Evolutionary conservation across 495 filamentous ascomycete species (phyloP), one percentile per base, ranked within the genome.

Genomic region (Hamigera avellanea): DNA sequence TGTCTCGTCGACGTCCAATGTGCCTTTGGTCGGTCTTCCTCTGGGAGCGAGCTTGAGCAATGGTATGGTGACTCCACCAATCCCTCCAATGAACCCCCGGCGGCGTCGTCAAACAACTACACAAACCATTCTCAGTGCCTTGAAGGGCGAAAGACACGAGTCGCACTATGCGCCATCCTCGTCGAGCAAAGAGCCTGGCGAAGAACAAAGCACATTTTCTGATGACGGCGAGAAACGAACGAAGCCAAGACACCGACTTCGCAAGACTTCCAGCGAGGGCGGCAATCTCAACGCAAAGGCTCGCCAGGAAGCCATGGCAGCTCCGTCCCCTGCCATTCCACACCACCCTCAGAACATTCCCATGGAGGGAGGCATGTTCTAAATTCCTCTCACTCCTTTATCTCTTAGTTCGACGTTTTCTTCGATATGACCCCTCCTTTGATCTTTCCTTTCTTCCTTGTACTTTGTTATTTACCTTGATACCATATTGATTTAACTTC

Each of bases 31-130:
- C 9, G 69, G 72, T 26, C 62, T 84, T 2, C 78, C 78, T 2
- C 45, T 66, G 41, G 60, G 67, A 36, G 47, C 70, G 32, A 44
- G 61, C 56, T 31, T 67, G 29, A 54, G 45, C 37, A 64, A 66
- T 36, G 58, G 60, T 18, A 55, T 56, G 50, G 45, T 53, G 3
- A 43, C 57, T 1, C 80, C 78, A 6, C 76, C 80, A 2, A 45
- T 83, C 2, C 80, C 80, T 18, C 76, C 77, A 2, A 80, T 83
- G 61, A 81, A 84, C 53, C 80, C 80, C 5, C 72, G 75, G 14
- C 70, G 80, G 16, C 72, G 76, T 14, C 75, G 79, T 19, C 66
- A 61, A 32, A 72, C 72, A 0, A 68, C 67, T 6, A 61, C 68
- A 0, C 65, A 70, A 31, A 66, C 66, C 4, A 67, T 74, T 14